Evolutionary conservation across 2,329 filamentous ascomycete species (phyloP), one percentile per base, ranked within the genome.

Genomic region (Aspergillus terreus): DNA sequence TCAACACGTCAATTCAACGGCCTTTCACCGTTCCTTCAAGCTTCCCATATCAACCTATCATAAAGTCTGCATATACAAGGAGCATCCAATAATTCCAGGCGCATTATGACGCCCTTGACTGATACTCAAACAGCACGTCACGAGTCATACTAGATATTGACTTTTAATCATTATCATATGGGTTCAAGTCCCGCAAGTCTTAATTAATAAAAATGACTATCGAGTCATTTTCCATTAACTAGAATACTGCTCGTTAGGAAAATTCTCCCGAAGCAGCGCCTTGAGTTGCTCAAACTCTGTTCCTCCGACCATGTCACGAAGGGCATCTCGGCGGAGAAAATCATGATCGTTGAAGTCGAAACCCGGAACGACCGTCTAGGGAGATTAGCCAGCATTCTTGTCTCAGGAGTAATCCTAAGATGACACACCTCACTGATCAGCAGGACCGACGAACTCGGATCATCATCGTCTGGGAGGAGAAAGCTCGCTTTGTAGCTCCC

Each of bases 271-370:
- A 38, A 38, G 35, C 35, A 38, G 35, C 12, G 6, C 10, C 14
- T 10, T n/a, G 14, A 38, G 35, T 7, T n/a, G 7, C 15, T 38
- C 35, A 38, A 38, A 38, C 2, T n/a, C 15, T 17, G 14, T 14
- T 11, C 6, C 12, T n/a, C 15, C 35, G 11, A 38, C 35, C 35
- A n/a, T 38, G 14, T n/a, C 35, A 11, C 7, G 35, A 38, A 38
- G 35, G 15, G 35, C 15, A 38, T 38, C 35, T 15, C 35, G 35
- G 4, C 14, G 14, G 14, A 38, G 35, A 38, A 88, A 88, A 62
- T 87, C 82, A 65, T 88, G 83, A 65, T 88, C 84, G 51, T 73
- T 75, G 58, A 76, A 86, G 61, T 87, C 84, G 60, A 88, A 88
- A 0, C 85, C 85, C 0, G 85, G 84, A 6, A 86, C 76, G 1